Percentiles rank a stretch among this genome's conserved stretches.
phyloP scores from a whole-genome alignment of 2,329 filamentous ascomycete genomes.

The Aspergillus carbonarius region DNA sequence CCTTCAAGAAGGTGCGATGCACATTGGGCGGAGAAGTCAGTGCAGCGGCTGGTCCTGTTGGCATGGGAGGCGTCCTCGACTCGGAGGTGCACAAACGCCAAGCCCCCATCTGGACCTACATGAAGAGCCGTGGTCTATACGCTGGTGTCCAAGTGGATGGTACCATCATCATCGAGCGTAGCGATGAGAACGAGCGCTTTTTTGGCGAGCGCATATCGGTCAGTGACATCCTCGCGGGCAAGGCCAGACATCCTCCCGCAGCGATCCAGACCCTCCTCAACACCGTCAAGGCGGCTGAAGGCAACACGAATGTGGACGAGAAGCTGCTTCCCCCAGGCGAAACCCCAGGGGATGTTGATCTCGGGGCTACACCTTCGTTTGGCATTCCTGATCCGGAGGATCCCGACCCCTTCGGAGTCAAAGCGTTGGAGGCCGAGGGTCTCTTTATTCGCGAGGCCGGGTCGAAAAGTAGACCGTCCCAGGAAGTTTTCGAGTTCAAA shows the following conservation, averaged over 20 bases:
- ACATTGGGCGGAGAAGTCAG: constrained; percentile 80
- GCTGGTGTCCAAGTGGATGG: constrained; percentile 85
- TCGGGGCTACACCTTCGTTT: constrained; percentile 56
- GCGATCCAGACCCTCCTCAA: constrained; percentile 67
- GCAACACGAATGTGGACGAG: constrained; percentile 72
- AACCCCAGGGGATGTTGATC: constrained; percentile 72
- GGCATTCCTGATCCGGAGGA: constrained; percentile 77
- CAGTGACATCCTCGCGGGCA: constrained; percentile 62
- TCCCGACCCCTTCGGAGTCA: constrained; percentile 87
- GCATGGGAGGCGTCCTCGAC: constrained; percentile 72
- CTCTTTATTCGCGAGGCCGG: constrained; percentile 90
- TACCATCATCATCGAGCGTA: constrained; percentile 79
- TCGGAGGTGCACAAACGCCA: constrained; percentile 66
- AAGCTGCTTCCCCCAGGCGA: constrained; percentile 66
- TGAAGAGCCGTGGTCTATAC: constrained; percentile 87
- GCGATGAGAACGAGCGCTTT: constrained; percentile 84
- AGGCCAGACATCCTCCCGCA: constrained; percentile 56
- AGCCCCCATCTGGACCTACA: constrained; percentile 76
- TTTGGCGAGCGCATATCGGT: constrained; percentile 68
- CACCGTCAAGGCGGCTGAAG: constrained; percentile 85
- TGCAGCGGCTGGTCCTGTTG: constrained; percentile 72
- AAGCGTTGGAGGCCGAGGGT: constrained; percentile 79
- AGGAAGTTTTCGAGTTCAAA: constrained; percentile 79
- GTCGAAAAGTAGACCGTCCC: constrained; percentile 68
- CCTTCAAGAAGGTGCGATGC: constrained; percentile 75